A percentile compares a stretch with the other conserved stretches of the same genome.
Conservation (phyloP, 208 protist genomes). For the Trypanosoma congolense region DNA sequence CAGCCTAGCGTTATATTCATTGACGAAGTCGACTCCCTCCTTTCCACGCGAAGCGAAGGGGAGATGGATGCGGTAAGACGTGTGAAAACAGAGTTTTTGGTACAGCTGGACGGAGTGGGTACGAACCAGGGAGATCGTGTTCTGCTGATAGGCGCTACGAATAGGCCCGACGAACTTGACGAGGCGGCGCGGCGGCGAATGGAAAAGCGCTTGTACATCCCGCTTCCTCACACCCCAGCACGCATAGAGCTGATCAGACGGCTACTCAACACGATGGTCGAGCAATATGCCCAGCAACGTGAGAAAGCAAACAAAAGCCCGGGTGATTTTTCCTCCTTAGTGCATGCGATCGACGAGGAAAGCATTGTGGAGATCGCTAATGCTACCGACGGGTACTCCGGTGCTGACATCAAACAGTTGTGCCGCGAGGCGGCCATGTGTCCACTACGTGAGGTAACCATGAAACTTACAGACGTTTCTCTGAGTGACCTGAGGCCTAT, state of each 20-base stretch:
- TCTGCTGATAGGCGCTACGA: constrained; percentile 88
- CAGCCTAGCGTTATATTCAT: constrained; percentile 91
- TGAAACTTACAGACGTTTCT: constrained; percentile 45
- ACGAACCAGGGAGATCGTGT: constrained; percentile 71
- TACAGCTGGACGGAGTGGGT: constrained; percentile 92
- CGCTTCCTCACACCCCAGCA: constrained; percentile 66
- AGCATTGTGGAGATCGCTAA: constrained; percentile 40
- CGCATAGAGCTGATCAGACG: constrained; percentile 51
- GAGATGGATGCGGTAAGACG: constrained; percentile 87
- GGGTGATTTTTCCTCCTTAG: neutral
- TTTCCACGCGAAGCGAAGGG: constrained; percentile 72
- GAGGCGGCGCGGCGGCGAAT: constrained; percentile 83
- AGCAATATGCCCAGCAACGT: constrained; percentile 8
- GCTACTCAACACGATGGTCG: constrained; percentile 49
- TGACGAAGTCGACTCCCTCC: constrained; percentile 93
- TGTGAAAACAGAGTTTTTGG: constrained; percentile 99
- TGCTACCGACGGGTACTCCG: constrained; percentile 68
- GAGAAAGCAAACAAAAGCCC: neutral
- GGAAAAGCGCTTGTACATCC: constrained; percentile 90
- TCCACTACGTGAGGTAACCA: constrained; percentile 61
- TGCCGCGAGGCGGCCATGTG: constrained; percentile 77
- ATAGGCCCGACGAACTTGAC: constrained; percentile 87
- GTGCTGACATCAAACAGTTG: constrained; percentile 70
- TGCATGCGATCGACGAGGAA: constrained; percentile 34
- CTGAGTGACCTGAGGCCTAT: constrained; percentile 56